These are phyloP conservation scores for Podospora sp. DNA, from an alignment of 495 filamentous ascomycete species.

Conservation along the genomic window DNA sequence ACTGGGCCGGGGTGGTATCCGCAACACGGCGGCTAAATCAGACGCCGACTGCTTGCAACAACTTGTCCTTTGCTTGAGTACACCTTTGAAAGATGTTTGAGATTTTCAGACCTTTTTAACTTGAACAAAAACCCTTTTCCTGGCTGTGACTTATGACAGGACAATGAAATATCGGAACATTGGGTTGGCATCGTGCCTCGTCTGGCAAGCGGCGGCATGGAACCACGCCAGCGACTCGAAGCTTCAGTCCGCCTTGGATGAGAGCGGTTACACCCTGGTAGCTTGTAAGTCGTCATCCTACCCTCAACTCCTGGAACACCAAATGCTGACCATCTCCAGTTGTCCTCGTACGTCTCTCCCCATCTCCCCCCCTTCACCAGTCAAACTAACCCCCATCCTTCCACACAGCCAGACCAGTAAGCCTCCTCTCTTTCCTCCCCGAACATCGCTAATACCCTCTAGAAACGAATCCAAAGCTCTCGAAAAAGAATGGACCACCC, in stretches of 20 bases:
- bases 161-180: background rate
- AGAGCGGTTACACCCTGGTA: slow-evolving; percentile 42
- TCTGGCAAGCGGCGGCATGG: slow-evolving; percentile 30
- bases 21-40: slow-evolving; percentile 7
- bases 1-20: background rate
- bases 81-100: background rate
- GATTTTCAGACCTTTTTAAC: background rate
- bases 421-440: background rate
- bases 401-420: slow-evolving; percentile 7
- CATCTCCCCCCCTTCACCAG: background rate
- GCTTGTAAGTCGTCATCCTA: slow-evolving; percentile 42
- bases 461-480: slow-evolving; percentile 8
- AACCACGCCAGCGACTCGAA: slow-evolving; percentile 37
- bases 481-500: slow-evolving; percentile 26
- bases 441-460: background rate
- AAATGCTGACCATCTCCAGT: slow-evolving; percentile 15
- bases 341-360: slow-evolving; percentile 23
- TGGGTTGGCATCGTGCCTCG: background rate
- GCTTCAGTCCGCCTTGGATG: slow-evolving; percentile 37
- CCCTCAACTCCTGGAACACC: background rate
- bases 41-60: background rate
- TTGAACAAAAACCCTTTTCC: no score
- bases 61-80: slow-evolving; percentile 1
- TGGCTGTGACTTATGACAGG: no score
- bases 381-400: background rate